phyloP scores from a whole-genome alignment of 2,329 filamentous ascomycete species.

The Elsinoe arachidis region DNA sequence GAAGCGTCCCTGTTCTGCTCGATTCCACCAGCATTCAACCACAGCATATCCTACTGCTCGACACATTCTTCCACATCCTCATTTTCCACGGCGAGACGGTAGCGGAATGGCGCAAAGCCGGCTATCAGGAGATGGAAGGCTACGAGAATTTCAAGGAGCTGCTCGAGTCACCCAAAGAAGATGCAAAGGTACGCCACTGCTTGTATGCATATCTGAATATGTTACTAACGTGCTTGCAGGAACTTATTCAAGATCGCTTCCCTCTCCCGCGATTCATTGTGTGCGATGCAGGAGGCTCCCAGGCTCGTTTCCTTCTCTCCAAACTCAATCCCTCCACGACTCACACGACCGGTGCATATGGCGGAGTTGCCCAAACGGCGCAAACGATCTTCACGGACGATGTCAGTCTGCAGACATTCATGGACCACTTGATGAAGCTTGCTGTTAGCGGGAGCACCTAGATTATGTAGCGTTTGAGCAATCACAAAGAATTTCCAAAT shows the following conservation, averaged over 20 bases:
- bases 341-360: constrained; percentile 74
- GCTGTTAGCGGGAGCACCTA: constrained; percentile 32
- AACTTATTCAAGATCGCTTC: constrained; percentile 94
- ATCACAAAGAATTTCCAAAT: background rate
- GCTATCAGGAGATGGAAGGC: constrained; percentile 94
- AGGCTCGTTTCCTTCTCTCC: constrained; percentile 90
- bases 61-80: constrained; percentile 98
- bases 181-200: constrained; percentile 64
- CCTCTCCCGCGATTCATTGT: constrained; percentile 98
- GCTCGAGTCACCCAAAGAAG: constrained; percentile 89
- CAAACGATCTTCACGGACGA: constrained; percentile 99
- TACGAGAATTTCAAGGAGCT: constrained; percentile 92
- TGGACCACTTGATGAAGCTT: constrained; percentile 98
- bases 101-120: constrained; percentile 95
- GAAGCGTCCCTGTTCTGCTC: constrained; percentile 82
- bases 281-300: constrained; percentile 94
- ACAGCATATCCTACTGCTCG: constrained; percentile 84
- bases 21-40: constrained; percentile 95
- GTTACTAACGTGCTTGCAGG: constrained; percentile 41
- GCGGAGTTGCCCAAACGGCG: constrained; percentile 77
- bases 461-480: constrained; percentile 13
- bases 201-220: background rate
- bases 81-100: constrained; percentile 99
- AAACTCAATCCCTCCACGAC: constrained; percentile 98
- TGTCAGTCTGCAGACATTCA: constrained; percentile 95